These are phyloP conservation scores for Microdochium paspali DNA, from an alignment of 2,329 filamentous ascomycete species.

Conservation along the genomic window DNA sequence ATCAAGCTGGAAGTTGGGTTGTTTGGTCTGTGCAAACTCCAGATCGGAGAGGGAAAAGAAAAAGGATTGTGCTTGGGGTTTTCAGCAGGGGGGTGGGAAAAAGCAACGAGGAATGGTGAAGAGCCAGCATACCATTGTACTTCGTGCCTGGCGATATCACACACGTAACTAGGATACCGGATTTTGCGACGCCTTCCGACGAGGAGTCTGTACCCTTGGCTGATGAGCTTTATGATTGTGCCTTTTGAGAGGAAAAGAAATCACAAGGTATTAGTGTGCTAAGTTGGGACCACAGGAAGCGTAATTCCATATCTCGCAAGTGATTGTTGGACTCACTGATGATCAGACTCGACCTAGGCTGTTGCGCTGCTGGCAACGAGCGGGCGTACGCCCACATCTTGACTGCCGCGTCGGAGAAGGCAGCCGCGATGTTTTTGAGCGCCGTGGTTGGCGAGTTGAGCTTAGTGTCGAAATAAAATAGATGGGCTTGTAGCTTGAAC, in stretches of 20 bases:
- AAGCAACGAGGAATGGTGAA: background rate
- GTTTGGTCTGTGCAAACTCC: too few relatives aligned
- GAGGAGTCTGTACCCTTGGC: conserved; percentile 55
- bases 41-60: too few relatives aligned
- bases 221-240: conserved; percentile 56
- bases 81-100: conserved; percentile 1
- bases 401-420: conserved; percentile 68
- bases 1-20: too few relatives aligned
- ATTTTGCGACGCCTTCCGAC: conserved; percentile 39
- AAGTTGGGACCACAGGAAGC: too few relatives aligned
- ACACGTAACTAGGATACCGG: conserved; percentile 43
- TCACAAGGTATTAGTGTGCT: background rate
- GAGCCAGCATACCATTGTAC: conserved; percentile 44
- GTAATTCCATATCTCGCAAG: background rate
- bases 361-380: conserved; percentile 46
- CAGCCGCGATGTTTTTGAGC: conserved; percentile 63
- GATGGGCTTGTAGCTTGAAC: conserved; percentile 78
- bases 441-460: conserved; percentile 66
- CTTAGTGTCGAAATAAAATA: conserved; percentile 72
- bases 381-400: conserved; percentile 58
- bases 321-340: conserved; percentile 40
- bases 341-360: conserved; percentile 50
- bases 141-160: conserved; percentile 50
- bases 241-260: conserved; percentile 27
- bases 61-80: conserved; percentile 4